phyloP scores from a whole-genome alignment of 768 basidiomycete species.

The Tephrocybe rancida region DNA sequence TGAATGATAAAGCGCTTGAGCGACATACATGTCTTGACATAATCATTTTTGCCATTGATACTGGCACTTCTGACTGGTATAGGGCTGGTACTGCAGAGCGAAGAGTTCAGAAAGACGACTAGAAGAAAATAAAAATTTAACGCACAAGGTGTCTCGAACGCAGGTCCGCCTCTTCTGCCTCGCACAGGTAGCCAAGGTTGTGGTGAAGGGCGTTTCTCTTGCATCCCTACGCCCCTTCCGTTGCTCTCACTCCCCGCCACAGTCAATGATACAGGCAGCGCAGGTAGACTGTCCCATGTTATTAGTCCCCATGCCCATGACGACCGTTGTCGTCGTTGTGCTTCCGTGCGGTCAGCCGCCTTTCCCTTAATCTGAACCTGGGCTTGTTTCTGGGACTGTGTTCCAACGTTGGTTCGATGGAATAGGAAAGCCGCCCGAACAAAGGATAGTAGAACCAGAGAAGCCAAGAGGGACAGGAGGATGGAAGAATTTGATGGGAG shows the following conservation, averaged over 20 bases:
- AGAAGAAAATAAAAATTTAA: background rate
- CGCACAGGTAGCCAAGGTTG: slow-evolving; percentile 20
- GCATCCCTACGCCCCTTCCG: slow-evolving; percentile 25
- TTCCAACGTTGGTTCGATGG: slow-evolving; percentile 15
- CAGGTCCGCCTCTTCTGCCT: slow-evolving; percentile 22
- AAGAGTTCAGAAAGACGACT: background rate
- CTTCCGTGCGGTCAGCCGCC: slow-evolving; percentile 7
- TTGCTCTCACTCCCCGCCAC: slow-evolving; percentile 13
- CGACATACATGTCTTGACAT: slow-evolving; percentile 55
- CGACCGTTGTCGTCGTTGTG: slow-evolving; percentile 16
- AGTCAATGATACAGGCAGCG: slow-evolving; percentile 26
- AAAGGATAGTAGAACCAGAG: slow-evolving; percentile 26
- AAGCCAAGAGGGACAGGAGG: slow-evolving; percentile 27
- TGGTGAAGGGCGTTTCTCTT: slow-evolving; percentile 16
- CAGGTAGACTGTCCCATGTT: slow-evolving; percentile 27
- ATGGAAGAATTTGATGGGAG: slow-evolving; percentile 27
- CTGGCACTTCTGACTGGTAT: slow-evolving; percentile 43
- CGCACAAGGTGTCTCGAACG: slow-evolving; percentile 29
- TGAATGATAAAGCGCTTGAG: background rate
- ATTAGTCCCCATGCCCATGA: slow-evolving; percentile 26
- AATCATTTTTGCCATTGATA: slow-evolving; percentile 55
- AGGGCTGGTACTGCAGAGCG: slow-evolving; percentile 37
- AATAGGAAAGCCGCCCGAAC: slow-evolving; percentile 20
- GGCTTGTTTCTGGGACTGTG: slow-evolving; percentile 9
- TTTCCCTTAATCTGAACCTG: slow-evolving; percentile 19